A percentile compares a stretch with the other conserved stretches of the same genome.
phyloP scores from a whole-genome alignment of 805 yeast species.

The Barnettozyma vustinii region DNA sequence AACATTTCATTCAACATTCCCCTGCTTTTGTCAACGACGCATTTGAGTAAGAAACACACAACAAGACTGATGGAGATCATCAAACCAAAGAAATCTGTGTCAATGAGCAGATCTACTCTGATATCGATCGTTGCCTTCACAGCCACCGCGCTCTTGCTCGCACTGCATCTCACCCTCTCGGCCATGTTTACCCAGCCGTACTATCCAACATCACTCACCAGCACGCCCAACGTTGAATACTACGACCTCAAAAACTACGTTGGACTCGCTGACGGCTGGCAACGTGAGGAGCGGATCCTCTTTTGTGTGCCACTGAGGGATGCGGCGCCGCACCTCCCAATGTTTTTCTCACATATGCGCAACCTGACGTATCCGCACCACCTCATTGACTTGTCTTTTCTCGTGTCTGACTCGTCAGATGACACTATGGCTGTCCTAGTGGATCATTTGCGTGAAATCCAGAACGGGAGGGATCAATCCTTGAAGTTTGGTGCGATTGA shows the following conservation, averaged over 20 bases:
- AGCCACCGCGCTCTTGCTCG: constrained; percentile 13
- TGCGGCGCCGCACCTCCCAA: constrained; percentile 83
- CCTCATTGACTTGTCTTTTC: constrained; percentile 74
- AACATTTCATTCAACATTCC: background rate
- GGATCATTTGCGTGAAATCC: constrained; percentile 55
- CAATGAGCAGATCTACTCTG: constrained; percentile 1
- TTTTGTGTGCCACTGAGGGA: constrained; percentile 91
- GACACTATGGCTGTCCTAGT: constrained; percentile 72
- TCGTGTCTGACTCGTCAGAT: constrained; percentile 88
- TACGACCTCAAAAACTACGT: constrained; percentile 67
- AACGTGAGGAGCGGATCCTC: constrained; percentile 68
- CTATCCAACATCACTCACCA: constrained; percentile 30
- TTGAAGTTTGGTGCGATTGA: constrained; percentile 79
- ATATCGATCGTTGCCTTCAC: constrained; percentile 6
- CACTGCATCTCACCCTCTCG: constrained; percentile 13
- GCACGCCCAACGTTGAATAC: constrained; percentile 46
- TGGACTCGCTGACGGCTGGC: constrained; percentile 82
- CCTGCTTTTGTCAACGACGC: background rate
- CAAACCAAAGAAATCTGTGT: background rate
- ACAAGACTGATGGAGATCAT: background rate
- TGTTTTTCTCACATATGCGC: constrained; percentile 80
- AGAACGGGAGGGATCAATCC: constrained; percentile 53
- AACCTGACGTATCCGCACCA: constrained; percentile 85
- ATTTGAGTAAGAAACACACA: background rate
- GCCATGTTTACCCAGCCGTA: constrained; percentile 18